phyloP scores from a whole-genome alignment of 2,329 filamentous ascomycete genomes.

The Cladosporium sp. region DNA sequence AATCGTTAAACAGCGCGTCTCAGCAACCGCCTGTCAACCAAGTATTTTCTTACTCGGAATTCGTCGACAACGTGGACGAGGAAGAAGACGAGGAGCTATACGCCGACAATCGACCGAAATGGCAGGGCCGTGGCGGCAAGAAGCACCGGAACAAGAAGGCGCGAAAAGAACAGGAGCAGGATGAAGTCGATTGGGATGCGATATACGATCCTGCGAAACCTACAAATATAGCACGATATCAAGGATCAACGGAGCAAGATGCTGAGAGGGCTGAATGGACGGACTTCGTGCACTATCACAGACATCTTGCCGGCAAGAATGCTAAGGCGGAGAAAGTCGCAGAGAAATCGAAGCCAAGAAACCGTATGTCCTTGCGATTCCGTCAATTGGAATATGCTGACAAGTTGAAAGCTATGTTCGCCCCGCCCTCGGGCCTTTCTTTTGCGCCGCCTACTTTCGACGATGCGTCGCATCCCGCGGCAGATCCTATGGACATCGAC shows the following conservation, averaged over 20 bases:
- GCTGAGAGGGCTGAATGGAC: slow-evolving; percentile 81
- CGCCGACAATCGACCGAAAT: slow-evolving; percentile 50
- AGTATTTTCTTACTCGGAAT: slow-evolving; percentile 12
- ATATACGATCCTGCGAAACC: slow-evolving; percentile 80
- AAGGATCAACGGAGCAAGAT: slow-evolving; percentile 75
- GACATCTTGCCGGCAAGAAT: neutral
- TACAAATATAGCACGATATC: slow-evolving; percentile 78
- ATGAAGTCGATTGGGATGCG: slow-evolving; percentile 73
- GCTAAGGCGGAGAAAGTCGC: neutral
- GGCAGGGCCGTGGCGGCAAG: slow-evolving; percentile 63
- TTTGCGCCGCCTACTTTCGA: slow-evolving; percentile 45
- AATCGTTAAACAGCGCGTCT: neutral
- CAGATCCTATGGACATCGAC: slow-evolving; percentile 12
- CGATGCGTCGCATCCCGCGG: slow-evolving; percentile 1
- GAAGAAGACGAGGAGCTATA: slow-evolving; percentile 67
- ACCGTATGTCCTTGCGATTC: neutral
- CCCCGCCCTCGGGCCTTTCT: slow-evolving; percentile 25
- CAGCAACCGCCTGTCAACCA: slow-evolving; percentile 1
- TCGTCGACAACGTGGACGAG: slow-evolving; percentile 49
- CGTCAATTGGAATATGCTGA: neutral
- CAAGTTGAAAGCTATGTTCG: neutral
- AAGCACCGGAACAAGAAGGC: slow-evolving; percentile 63
- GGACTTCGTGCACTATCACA: slow-evolving; percentile 62
- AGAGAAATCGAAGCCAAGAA: slow-evolving; percentile 1
- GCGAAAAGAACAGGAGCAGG: slow-evolving; percentile 51